Evolutionary conservation across 139 green algal species (phyloP), one percentile per base, ranked within the genome.

Genomic region (Picochlorum sp.): DNA sequence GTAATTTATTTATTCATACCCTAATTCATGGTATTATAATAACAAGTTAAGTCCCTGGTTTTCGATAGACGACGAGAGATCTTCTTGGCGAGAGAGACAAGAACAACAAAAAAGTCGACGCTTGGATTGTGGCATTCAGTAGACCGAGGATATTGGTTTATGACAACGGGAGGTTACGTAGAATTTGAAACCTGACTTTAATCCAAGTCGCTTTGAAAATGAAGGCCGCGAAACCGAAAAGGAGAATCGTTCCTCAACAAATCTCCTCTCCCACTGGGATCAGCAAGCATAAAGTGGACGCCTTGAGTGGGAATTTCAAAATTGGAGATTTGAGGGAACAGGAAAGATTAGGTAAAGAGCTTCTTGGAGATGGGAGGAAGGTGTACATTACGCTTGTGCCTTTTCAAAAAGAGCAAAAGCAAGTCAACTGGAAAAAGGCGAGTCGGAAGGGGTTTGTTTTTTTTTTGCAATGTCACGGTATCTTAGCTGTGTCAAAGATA

Each of bases 221-320:
- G 29, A 22, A 36, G 7, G 47, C 60, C 20, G 52, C 63, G 33
- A 47, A 49, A 26, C 30, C 57, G 31, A 28, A 41, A 8, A 20
- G 26, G 7, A 52, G 67, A 5, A 74, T 74, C 12, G 67, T 73
- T 7, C 43, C 67, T 18, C 32, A 74, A 50, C 61, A 59, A 10
- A 39, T 74, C 2, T 22, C 28, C 3, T 61, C 55, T 33, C 55
- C 55, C 8, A 37, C 55, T 18, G 24, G 24, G 44, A 29, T 22
- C 8, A 31, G 20, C n/a, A 61, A 47, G 16, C 30, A 35, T 33
- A 20, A 61, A 51, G 13, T 51, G 13, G 55, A 47, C 18, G 14
- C 55, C 5, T 13, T 43, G 24, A 33, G 24, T 20, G 14, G 45
- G n/a, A 30, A 16, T 20, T 50, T 37, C 3, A 43, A 64, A 24